Evolutionary conservation across 2,329 filamentous ascomycete genomes (phyloP).

Genomic region (Penicillium sp.): DNA sequence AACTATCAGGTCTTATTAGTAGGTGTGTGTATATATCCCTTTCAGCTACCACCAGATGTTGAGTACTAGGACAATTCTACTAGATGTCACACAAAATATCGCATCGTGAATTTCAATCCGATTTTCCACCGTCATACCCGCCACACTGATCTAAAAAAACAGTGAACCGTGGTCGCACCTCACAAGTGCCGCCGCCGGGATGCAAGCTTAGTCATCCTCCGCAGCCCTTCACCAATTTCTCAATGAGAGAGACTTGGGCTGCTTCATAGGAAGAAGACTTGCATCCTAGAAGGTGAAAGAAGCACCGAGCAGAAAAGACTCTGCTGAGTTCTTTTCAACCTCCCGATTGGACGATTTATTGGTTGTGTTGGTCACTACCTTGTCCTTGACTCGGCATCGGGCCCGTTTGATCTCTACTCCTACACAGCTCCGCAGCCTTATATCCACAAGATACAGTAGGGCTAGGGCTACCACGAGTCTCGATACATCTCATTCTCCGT

Average conservation of each 20-base stretch:
- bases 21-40: too few relatives aligned
- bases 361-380: neutral
- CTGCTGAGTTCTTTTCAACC: neutral
- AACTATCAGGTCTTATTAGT: too few relatives aligned
- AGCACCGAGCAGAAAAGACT: neutral
- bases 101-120: neutral
- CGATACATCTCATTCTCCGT: neutral
- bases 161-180: neutral
- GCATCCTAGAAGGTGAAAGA: neutral
- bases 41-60: neutral
- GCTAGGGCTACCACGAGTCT: neutral
- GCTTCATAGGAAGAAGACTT: neutral
- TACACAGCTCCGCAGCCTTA: neutral
- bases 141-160: neutral
- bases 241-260: neutral
- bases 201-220: conserved; percentile 6
- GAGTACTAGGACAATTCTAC: neutral
- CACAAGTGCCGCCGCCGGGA: neutral
- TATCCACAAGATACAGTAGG: neutral
- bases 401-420: neutral
- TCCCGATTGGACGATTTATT: too few relatives aligned
- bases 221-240: neutral
- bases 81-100: neutral
- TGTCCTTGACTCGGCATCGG: neutral
- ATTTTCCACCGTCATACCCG: neutral